Evolutionary conservation across 164 flowering plant species (phyloP), one percentile per base, ranked within the genome.

Genomic region (Kingdonia uniflora): DNA sequence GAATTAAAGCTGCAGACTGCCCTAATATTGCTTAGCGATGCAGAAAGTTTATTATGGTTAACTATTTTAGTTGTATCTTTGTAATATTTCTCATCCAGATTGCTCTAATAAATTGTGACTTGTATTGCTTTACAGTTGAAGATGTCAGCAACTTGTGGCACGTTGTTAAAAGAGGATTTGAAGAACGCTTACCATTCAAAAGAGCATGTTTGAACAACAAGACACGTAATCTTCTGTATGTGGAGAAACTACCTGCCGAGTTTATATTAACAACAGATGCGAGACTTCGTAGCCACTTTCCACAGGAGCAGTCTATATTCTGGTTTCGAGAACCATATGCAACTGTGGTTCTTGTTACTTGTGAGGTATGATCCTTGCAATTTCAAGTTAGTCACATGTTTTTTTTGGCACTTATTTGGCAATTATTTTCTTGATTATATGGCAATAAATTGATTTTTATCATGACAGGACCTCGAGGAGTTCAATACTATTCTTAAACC

Each of bases 291-390:
- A 88, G 97, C 66, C 82, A 95, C 44, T 89, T 77, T 60, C 97
- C 96, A 1, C 97, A 80, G 61, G 99, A 92, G 60, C 95, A 81
- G 59, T 78, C 73, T 17, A 37, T 88, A 25, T 92, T 92, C 68
- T 92, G 97, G 95, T 92, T 92, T 59, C 79, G 97, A 60, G 97
- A 92, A 62, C 97, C 99, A 51, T 89, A 92, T 73, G 95, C 97
- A 35, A 86, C 97, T 35, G 71, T 86, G 25, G 81, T 92, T 59
- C 95, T 92, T 62, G 97, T 92, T 49, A 76, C 97, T 23, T 92
- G 99, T 67, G 99, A 92, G 97, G 99, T 92, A 78, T 49, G 13
- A 15, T 37, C 35, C 15, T 29, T 29, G 35, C 35, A 29, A 4
- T 29, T 29, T 29, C 8, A 29, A 3, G 35, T 29, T 29, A 29